Base-by-base conservation (phyloP, 371 early-diverging fungal genomes). In the Capillidium heterosporum region DNA sequence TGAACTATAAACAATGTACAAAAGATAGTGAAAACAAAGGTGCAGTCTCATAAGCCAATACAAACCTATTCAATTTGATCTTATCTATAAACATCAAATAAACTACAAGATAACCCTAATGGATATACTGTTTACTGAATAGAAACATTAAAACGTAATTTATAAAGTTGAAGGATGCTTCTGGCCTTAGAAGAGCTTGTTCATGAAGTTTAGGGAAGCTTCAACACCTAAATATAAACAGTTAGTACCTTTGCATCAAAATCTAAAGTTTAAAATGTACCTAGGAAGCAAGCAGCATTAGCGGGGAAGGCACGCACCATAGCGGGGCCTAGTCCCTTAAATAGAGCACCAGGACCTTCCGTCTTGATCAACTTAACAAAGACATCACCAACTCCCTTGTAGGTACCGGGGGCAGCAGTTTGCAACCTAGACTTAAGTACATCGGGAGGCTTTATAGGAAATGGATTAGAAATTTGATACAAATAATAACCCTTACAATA, bases 401-500 rank as follows among this genome's bases (percentile, higher is more conserved):
- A 96, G 44, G 85, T 91, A 52, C 95, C 97, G 53, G 86, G 85
- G 24, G 96, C 93, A 0, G 95, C 86, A n/a, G 95, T 78, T 74
- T 97, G 97, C 59, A 94, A 80, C 41, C 94, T 84, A 39, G 95
- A 93, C 71, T 97, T 97, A 68, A 97, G 76, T 40, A 95, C 95
- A 78, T 97, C 96, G 32, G 94, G 91, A 23, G 97, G 97, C 71
- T 78, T 77, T 56, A 84, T 84, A 59, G 58, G 39, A n/a, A 46
- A 15, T 10, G 17, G 1, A 53, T 19, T 15, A 27, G 35, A 40
- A n/a, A 21, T 32, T 24, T 39, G 23, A 48, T 32, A 19, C 43
- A 42, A 19, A 19, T 32, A 10, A 17, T 17, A 11, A 44, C 13
- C 40, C 56, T 50, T 60, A 56, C 56, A 54, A 74, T 68, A 43